These are phyloP conservation scores for Vigna hirtella DNA, from an alignment of 306 rosid species.

Conservation along the genomic window DNA sequence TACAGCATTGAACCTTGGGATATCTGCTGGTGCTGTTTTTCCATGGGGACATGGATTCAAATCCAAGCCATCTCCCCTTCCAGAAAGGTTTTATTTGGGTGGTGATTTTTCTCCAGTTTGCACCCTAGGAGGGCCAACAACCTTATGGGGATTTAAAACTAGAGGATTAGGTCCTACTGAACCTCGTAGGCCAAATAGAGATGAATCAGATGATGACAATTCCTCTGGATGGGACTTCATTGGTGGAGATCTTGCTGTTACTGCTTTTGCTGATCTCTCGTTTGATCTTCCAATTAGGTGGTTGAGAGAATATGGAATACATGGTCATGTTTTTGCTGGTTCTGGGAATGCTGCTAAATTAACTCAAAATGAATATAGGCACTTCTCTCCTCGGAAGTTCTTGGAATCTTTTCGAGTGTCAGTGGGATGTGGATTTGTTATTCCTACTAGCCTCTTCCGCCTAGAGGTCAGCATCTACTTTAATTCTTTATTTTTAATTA, in stretches of 20 bases:
- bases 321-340: conserved; percentile 87
- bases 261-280: conserved; percentile 88
- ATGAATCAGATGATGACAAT: conserved; percentile 51
- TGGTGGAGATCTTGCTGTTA: conserved; percentile 94
- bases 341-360: conserved; percentile 79
- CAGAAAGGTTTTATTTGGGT: conserved; percentile 88
- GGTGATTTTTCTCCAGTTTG: conserved; percentile 96
- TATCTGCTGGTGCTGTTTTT: conserved; percentile 73
- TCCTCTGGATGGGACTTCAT: conserved; percentile 62
- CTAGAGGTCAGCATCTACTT: conserved; percentile 72
- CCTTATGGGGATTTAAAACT: conserved; percentile 87
- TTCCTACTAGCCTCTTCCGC: conserved; percentile 82
- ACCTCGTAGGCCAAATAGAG: conserved; percentile 64
- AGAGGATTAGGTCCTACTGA: conserved; percentile 88
- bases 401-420: conserved; percentile 74
- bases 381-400: conserved; percentile 65
- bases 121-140: conserved; percentile 77
- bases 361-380: conserved; percentile 71
- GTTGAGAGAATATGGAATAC: conserved; percentile 85
- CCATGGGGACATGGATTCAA: conserved; percentile 86
- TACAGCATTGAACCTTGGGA: conserved; percentile 82
- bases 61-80: conserved; percentile 80
- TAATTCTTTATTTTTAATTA: conserved; percentile 24
- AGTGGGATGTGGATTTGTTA: conserved; percentile 80
- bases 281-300: conserved; percentile 81